Base-by-base conservation (phyloP, 1,284 basidiomycete species). In the Omphalotus olearius region DNA sequence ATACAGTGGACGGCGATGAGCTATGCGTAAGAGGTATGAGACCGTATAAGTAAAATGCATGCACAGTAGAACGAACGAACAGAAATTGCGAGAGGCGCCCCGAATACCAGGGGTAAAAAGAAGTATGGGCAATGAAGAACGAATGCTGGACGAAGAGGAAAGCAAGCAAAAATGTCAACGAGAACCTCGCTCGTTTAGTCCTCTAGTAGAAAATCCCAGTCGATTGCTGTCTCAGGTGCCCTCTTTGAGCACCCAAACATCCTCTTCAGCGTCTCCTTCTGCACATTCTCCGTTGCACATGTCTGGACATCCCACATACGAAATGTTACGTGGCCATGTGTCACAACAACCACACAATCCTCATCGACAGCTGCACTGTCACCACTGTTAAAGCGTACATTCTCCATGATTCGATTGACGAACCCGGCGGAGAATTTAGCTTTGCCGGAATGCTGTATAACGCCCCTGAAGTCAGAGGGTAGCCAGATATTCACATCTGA, bases 181-280 rank as follows among this genome's bases (percentile, higher is more conserved):
- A 25, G 41, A 26, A 45, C 9, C 16, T 28, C 43, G 16, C n/a
- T 23, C 26, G 26, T 20, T 46, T 14, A 45, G 33, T 85, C 83
- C 54, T 87, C 84, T 46, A 89, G 74, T 52, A 89, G 70, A 66
- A 85, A 89, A 63, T 89, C 86, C 86, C 86, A 89, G 65, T 88
- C 76, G 56, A 85, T 80, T 35, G 70, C 61, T 18, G 74, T 73
- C 61, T 78, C 79, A 18, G 76, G 76, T 38, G 71, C 69, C 62
- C 74, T 81, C 63, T 72, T 78, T 38, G 71, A 60, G 62, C 75
- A 78, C 28, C 81, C 71, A 63, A 86, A 84, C 56, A 88, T 71
- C 51, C 82, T 74, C 65, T 79, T 83, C 62, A 84, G 69, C 1
- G 73, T 69, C 66, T 87, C 85, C 64, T 76, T 78, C 56, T 75